Evolutionary conservation across 495 filamentous ascomycete genomes (phyloP).

Genomic region (Tuber magnatum): DNA sequence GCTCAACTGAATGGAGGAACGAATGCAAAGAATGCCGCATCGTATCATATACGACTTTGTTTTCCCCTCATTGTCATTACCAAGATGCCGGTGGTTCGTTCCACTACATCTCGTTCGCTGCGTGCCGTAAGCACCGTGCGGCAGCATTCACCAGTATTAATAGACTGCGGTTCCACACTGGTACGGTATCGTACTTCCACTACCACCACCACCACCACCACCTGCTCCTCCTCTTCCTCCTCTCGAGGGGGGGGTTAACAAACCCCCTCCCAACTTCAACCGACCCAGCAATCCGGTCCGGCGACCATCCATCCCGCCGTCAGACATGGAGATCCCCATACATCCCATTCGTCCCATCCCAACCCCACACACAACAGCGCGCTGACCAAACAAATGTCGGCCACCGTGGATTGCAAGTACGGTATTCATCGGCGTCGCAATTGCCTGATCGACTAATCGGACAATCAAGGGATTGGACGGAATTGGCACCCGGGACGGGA

Average conservation of each 20-base stretch:
- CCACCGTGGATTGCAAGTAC: neutral
- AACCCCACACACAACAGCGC: neutral
- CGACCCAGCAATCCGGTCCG: neutral
- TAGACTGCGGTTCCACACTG: neutral
- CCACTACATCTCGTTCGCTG: neutral
- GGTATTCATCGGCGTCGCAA: neutral
- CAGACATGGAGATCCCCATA: neutral
- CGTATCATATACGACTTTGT: neutral
- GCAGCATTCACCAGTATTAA: neutral
- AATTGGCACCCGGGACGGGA: neutral
- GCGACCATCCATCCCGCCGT: neutral
- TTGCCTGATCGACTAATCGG: neutral
- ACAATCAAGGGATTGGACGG: neutral
- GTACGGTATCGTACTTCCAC: too few relatives aligned
- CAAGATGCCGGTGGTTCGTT: neutral
- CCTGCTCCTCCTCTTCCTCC: neutral
- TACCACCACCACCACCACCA: neutral
- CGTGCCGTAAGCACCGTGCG: neutral
- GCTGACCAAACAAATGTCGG: neutral
- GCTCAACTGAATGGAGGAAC: neutral
- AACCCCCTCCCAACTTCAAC: neutral
- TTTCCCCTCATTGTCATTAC: neutral
- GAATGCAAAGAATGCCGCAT: neutral
- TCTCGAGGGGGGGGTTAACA: neutral
- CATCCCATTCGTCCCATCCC: neutral